Evolutionary conservation across 1,139 yeast species (phyloP).

Genomic region (Blastobotrys buckinghamii): DNA sequence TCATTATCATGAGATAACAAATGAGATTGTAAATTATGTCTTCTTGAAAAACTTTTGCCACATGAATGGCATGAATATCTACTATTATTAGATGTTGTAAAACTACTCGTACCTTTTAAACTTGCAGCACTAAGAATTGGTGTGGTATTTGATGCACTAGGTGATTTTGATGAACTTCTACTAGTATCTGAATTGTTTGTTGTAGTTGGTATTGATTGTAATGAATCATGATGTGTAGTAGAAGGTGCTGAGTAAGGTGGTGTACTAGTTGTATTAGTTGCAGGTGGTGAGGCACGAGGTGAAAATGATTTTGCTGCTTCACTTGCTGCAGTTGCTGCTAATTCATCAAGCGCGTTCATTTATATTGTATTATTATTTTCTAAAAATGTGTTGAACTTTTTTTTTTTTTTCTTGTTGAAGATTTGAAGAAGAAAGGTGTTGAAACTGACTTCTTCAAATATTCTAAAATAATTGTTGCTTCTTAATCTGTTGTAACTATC

Average conservation of each 20-base stretch:
- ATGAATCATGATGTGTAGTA: not conserved
- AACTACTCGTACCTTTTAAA: not conserved
- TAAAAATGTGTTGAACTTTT: not conserved
- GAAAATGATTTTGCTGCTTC: not conserved
- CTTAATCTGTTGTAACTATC: too few species aligned
- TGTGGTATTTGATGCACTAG: not conserved
- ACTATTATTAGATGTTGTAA: not conserved
- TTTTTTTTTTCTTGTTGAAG: too few species aligned
- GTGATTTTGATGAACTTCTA: not conserved
- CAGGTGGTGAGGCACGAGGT: not conserved
- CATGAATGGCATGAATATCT: constrained; percentile 46
- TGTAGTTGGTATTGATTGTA: not conserved
- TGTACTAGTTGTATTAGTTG: not conserved
- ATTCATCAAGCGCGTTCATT: constrained; percentile 1
- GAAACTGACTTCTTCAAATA: too few species aligned
- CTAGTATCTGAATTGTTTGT: not conserved
- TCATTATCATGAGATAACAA: constrained; percentile 60
- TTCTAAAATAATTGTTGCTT: too few species aligned
- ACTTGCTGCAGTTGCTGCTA: constrained; percentile 1
- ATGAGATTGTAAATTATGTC: constrained; percentile 71
- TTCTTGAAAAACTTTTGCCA: constrained; percentile 55
- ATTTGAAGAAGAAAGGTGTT: not conserved
- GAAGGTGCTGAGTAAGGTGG: too few species aligned
- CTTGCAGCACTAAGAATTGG: not conserved
- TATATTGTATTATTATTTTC: not conserved